Percentiles rank a stretch among this genome's conserved stretches.
Evolutionary conservation across 2,329 filamentous ascomycete genomes (phyloP).

Genomic region (Diaporthe capsici): DNA sequence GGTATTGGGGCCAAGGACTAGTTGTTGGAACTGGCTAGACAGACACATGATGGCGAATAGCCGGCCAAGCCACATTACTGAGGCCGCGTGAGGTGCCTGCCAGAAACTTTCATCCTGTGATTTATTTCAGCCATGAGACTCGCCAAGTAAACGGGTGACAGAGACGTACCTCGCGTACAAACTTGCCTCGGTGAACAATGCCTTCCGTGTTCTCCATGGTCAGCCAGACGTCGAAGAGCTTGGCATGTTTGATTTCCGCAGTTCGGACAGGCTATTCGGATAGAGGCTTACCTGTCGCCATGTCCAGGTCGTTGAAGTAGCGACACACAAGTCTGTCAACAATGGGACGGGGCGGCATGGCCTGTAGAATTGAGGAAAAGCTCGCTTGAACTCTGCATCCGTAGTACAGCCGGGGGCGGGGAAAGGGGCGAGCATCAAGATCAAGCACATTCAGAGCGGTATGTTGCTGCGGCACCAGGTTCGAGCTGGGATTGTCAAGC

Average conservation of each 20-base stretch:
- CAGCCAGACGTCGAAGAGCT: not conserved
- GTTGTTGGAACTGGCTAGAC: slow-evolving; percentile 47
- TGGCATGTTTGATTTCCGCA: not conserved
- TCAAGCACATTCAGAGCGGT: not conserved
- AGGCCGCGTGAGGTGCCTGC: slow-evolving; percentile 51
- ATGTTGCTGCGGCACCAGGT: not conserved
- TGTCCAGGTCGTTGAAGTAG: slow-evolving; percentile 54
- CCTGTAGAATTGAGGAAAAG: slow-evolving; percentile 51
- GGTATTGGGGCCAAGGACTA: slow-evolving; percentile 18
- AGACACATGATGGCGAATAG: slow-evolving; percentile 62
- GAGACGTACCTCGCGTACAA: slow-evolving; percentile 47
- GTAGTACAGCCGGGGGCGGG: slow-evolving; percentile 51
- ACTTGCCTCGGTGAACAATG: slow-evolving; percentile 50
- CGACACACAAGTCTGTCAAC: slow-evolving; percentile 54
- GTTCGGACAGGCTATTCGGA: not conserved
- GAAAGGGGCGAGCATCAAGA: slow-evolving; percentile 26
- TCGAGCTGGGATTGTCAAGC: not conserved
- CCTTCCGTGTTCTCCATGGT: slow-evolving; percentile 36
- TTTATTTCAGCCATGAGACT: slow-evolving; percentile 1
- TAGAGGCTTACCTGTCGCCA: slow-evolving; percentile 46
- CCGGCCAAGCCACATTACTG: slow-evolving; percentile 60
- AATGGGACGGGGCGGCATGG: slow-evolving; percentile 50
- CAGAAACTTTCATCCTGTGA: slow-evolving; percentile 61
- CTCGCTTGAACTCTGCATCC: slow-evolving; percentile 46
- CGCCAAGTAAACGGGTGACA: not conserved